Base-by-base conservation (phyloP, 1,284 basidiomycete species). In the Jaminaea rosea region DNA sequence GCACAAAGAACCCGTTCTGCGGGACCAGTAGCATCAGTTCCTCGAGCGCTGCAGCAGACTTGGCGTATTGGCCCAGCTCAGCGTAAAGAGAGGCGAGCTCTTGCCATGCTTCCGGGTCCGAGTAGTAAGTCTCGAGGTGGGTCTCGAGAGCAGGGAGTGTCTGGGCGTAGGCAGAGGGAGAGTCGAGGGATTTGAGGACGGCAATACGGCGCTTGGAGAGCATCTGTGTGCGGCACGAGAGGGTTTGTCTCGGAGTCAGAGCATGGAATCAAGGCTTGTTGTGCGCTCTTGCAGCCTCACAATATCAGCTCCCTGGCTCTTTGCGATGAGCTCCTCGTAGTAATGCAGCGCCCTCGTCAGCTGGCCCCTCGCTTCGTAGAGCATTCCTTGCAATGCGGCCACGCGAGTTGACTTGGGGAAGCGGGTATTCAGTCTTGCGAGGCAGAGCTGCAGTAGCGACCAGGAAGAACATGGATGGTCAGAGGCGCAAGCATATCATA, bases 71-170 rank as follows among this genome's bases (percentile, higher is more conserved):
- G 0, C 63, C 63, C 62, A 84, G 83, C 13, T 82, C 80, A 1
- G 84, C 79, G 69, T 98, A 94, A 6, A 91, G 81, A 61, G 89
- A 86, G 0, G 90, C 86, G n/a, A 98, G 81, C 67, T 94, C 84
- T 10, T 89, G 79, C 94, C 93, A 98, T 4, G 82, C 91, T 61
- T 92, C 86, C 0, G 88, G 79, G 67, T 98, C 93, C 26, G 84
- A 83, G 74, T 97, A 97, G 75, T 93, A 91, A 0, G 84, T 90
- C 69, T 97, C 93, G 31, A 97, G 81, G 69, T 89, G 86, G 28
- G 80, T 77, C 19, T 84, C 82, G 5, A 98, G 80, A 58, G 88
- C 83, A 9, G 84, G 79, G 1, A 91, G 83, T 0, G 87, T 83
- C 36, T 80, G 79, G 15, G 53, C 44, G 11, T 46, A 6, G 17